Evolutionary conservation across 2,329 filamentous ascomycete genomes (phyloP).

Genomic region (Ceratocystis cubensis): DNA sequence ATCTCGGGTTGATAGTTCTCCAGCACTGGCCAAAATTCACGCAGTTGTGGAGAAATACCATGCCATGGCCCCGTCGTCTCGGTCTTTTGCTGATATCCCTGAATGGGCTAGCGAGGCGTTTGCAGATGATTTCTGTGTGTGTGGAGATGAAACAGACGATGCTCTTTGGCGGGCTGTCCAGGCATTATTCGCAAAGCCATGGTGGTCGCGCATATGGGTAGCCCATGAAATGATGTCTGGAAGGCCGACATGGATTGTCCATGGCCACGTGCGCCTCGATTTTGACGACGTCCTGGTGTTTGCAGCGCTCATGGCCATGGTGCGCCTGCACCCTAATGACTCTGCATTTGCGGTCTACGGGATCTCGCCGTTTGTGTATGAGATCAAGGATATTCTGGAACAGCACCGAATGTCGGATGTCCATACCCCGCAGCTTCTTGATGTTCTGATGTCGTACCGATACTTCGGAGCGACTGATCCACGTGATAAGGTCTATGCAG

Average conservation of each 20-base stretch:
- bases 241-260: slow-evolving; percentile 21
- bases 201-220: slow-evolving; percentile 22
- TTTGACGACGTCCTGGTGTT: slow-evolving; percentile 20
- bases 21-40: slow-evolving; percentile 21
- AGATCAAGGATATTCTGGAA: slow-evolving; percentile 19
- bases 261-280: slow-evolving; percentile 16
- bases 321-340: slow-evolving; percentile 20
- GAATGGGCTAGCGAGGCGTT: slow-evolving; percentile 19
- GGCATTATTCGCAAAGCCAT: slow-evolving; percentile 19
- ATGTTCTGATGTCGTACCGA: slow-evolving; percentile 20
- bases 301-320: slow-evolving; percentile 21
- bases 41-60: slow-evolving; percentile 19
- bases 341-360: slow-evolving; percentile 18
- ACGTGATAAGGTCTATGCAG: slow-evolving; percentile 25
- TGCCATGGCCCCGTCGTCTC: slow-evolving; percentile 12
- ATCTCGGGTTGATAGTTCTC: background rate
- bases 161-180: slow-evolving; percentile 20
- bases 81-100: slow-evolving; percentile 14
- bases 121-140: slow-evolving; percentile 21
- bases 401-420: slow-evolving; percentile 10
- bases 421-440: slow-evolving; percentile 18
- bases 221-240: slow-evolving; percentile 19
- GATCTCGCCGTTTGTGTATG: slow-evolving; percentile 20
- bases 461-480: slow-evolving; percentile 23
- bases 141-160: slow-evolving; percentile 20